Evolutionary conservation across 1,139 yeast genomes (phyloP), one percentile per base, ranked within the genome.

Genomic region (Kluyveromyces sp.): DNA sequence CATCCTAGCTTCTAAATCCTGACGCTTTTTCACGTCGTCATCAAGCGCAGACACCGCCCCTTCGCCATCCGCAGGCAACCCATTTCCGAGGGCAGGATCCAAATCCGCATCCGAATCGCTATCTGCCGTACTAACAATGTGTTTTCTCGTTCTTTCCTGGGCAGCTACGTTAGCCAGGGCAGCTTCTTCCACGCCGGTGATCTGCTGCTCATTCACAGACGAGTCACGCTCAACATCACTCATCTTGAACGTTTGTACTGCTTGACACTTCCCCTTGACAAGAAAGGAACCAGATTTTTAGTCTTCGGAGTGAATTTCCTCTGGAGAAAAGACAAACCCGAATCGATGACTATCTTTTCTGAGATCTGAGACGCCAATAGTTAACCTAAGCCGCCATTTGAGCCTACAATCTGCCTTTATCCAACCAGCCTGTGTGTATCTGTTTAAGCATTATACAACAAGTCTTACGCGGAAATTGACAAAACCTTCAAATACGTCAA

Each of bases 1-100:
- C 71, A 92, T 77, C 55, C 75, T 78, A 49, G 80, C 89, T 65
- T 92, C 97, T 53, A 92, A 74, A 49, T 78, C 80, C 55, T 87
- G 74, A 56, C 95, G 78, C 57, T 75, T 80, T 48, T 82, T 74
- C 15, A 74, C 59, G n/a, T 66, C 73, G 49, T 74, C 79, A 49
- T 73, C 69, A 18, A 67, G 61, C 48, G 65, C 66, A 30, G 68
- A 59, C 38, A 65, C 59, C 16, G 62, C 65, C 33, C 61, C 68
- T 25, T 60, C 65, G 32, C 56, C 62, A 12, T 53, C 61, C 16
- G 54, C 56, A 26, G 49, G 44, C 13, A 49, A 49, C 25, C 51
- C 49, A 32, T 43, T 42, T 13, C 42, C 44, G 4, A 42, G 39
- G 33, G 45, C 35, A 2, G 40, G 46, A 9, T 29, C 43, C 17